Base-by-base conservation (phyloP, 2,329 filamentous ascomycete species). In the Fusarium hainanense region DNA sequence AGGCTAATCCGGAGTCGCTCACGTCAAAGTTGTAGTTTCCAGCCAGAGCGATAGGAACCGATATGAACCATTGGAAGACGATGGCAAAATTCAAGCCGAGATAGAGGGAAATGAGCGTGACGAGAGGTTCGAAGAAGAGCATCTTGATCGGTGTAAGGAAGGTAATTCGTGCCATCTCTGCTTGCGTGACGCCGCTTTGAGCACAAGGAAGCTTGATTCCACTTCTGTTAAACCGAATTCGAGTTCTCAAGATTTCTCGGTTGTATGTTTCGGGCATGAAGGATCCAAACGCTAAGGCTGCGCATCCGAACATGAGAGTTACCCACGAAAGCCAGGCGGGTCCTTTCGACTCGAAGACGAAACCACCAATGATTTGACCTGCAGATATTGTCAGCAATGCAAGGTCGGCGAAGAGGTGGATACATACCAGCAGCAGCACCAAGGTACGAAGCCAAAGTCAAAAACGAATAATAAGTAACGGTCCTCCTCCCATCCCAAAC, bases 241-340 rank as follows among this genome's bases (percentile, higher is more conserved):
- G 57, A 3, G 54, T 49, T 48, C 54, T 14, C 34, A 47, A 3
- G 5, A 60, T 58, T 14, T 58, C 30, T 13, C 54, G 52, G 2
- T 20, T 18, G 34, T 60, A 48, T 14, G 57, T 60, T 4, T 60
- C 57, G 1, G 57, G 57, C 57, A 60, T 58, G 27, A 58, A 60
- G 6, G 42, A 58, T 4, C 42, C 42, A 9, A 60, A 60, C 7
- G 57, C 57, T 13, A 58, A 30, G 13, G 52, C 27, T 23, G 30
- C 25, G 10, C 34, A 48, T 2, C 32, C 57, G 18, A 60, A 49
- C 4, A 60, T 40, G 30, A 58, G 52, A 2, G 34, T 37, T 12
- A 37, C 42, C 57, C 52, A 58, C 0, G 52, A 60, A 6, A 48
- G 52, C 57, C 57, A 60, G 6, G 57, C 57, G 3, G 57, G 42